A percentile compares a stretch with the other conserved stretches of the same genome.
These are phyloP conservation scores for Arabis alpina DNA, from an alignment of 345 rosid genomes.

Conservation along the genomic window DNA sequence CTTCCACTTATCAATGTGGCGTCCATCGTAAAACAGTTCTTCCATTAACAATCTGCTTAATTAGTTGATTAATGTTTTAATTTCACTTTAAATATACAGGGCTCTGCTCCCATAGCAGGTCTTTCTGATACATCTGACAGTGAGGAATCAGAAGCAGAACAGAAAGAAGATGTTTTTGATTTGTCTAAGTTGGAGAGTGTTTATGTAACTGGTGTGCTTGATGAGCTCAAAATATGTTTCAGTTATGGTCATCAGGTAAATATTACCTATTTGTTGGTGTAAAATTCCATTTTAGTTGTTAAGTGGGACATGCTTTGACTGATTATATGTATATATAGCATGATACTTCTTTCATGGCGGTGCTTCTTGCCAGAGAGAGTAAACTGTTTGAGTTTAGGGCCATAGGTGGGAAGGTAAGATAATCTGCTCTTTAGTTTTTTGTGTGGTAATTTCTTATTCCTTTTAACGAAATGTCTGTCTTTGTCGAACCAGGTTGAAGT, in stretches of 20 bases:
- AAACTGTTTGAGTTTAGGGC: constrained; percentile 86
- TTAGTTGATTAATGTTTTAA: constrained; percentile 16
- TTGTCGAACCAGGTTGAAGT: constrained; percentile 72
- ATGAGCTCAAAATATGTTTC: constrained; percentile 84
- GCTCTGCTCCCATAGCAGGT: constrained; percentile 75
- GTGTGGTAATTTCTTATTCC: constrained; percentile 29
- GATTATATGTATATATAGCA: constrained; percentile 49
- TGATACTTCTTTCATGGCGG: constrained; percentile 62
- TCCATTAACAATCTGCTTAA: constrained; percentile 16
- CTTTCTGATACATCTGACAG: constrained; percentile 86
- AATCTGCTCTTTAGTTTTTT: constrained; percentile 17
- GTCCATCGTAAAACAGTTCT: constrained; percentile 20
- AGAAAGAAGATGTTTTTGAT: constrained; percentile 49
- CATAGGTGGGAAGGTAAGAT: constrained; percentile 86
- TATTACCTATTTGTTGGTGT: constrained; percentile 26
- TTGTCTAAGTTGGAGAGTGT: constrained; percentile 59
- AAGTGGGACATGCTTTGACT: constrained; percentile 43
- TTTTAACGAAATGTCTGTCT: constrained; percentile 34
- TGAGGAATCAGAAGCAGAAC: constrained; percentile 72
- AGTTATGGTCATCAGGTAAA: constrained; percentile 71
- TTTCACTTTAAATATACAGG: constrained; percentile 50
- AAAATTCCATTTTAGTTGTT: constrained; percentile 27
- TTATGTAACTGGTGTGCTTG: constrained; percentile 84
- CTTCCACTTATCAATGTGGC: constrained; percentile 13
- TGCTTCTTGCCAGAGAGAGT: constrained; percentile 81